Conservation (phyloP, 2,329 filamentous ascomycete species). For the Aspergillus thermomutatus region DNA sequence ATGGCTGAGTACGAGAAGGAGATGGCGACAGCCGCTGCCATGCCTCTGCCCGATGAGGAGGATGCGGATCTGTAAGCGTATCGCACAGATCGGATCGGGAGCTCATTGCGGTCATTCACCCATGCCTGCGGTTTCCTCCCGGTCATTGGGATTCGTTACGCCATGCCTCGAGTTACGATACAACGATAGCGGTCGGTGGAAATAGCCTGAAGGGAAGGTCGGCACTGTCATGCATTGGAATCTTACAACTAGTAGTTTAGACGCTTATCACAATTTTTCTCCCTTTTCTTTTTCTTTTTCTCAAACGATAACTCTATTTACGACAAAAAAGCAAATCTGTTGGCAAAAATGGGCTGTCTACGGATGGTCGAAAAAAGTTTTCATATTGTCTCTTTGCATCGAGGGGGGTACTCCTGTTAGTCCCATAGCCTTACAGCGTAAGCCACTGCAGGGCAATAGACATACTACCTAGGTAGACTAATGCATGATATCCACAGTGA, state of each 20-base stretch:
- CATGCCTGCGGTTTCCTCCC: constrained; percentile 6
- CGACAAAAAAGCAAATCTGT: neutral
- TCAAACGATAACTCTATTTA: constrained; percentile 22
- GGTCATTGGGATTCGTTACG: constrained; percentile 19
- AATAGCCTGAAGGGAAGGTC: constrained; percentile 27
- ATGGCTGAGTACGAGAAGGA: constrained; percentile 81
- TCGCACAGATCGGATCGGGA: constrained; percentile 11
- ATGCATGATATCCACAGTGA: neutral
- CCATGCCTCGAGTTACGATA: constrained; percentile 34
- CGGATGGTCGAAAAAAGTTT: constrained; percentile 10
- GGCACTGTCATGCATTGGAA: constrained; percentile 35
- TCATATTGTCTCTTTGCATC: neutral
- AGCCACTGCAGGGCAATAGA: neutral
- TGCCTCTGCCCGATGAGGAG: constrained; percentile 93
- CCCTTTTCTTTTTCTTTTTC: constrained; percentile 12
- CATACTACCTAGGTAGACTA: neutral
- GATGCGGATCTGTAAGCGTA: constrained; percentile 60
- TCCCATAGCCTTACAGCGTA: neutral
- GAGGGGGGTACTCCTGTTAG: neutral
- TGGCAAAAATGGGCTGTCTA: neutral
- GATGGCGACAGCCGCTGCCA: constrained; percentile 74
- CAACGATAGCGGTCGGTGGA: constrained; percentile 34
- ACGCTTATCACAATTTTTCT: constrained; percentile 27
- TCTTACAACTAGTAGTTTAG: constrained; percentile 28
- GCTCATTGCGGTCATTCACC: constrained; percentile 3